A percentile compares a stretch with the other conserved stretches of the same genome.
phyloP scores from a whole-genome alignment of 352 stramenopile genomes.

The Phytophthora pseudosyringae region DNA sequence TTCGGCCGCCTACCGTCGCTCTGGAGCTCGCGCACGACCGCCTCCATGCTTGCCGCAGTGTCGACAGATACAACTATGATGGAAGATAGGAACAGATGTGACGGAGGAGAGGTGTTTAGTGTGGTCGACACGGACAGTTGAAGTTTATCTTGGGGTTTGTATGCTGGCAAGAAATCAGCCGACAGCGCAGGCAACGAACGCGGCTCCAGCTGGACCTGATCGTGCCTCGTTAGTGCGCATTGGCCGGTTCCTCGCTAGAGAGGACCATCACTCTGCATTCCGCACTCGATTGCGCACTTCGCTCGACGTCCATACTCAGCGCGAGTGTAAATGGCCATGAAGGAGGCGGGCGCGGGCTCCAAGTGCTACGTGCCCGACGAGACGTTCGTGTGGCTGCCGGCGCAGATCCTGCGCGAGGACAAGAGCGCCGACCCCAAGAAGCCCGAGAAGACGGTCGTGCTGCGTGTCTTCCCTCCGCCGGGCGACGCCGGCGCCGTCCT shows the following conservation, averaged over 20 bases:
- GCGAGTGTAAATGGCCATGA: slow-evolving; percentile 21
- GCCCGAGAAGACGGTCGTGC: slow-evolving; percentile 61
- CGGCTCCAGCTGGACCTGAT: neutral
- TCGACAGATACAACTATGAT: slow-evolving; percentile 32
- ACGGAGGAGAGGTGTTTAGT: slow-evolving; percentile 8
- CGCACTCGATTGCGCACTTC: slow-evolving; percentile 1
- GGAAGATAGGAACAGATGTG: slow-evolving; percentile 15
- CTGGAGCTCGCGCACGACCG: slow-evolving; percentile 71
- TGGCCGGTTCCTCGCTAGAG: slow-evolving; percentile 2
- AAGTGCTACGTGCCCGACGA: slow-evolving; percentile 89
- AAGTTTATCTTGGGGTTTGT: slow-evolving; percentile 39
- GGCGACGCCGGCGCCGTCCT: slow-evolving; percentile 23
- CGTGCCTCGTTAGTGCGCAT: slow-evolving; percentile 8
- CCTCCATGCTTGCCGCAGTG: slow-evolving; percentile 52
- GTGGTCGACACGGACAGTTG: slow-evolving; percentile 17
- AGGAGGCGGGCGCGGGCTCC: slow-evolving; percentile 51
- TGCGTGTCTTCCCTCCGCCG: slow-evolving; percentile 56
- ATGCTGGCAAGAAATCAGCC: slow-evolving; percentile 24
- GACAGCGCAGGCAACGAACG: slow-evolving; percentile 1
- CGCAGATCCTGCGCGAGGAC: slow-evolving; percentile 71
- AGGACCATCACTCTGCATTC: slow-evolving; percentile 29
- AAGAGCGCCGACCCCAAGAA: slow-evolving; percentile 57
- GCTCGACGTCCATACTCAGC: neutral
- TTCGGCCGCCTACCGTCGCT: slow-evolving; percentile 59
- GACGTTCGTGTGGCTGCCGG: slow-evolving; percentile 77